Evolutionary conservation across 306 rosid genomes (phyloP), one percentile per base, ranked within the genome.

Genomic region (Mucuna pruriens): DNA sequence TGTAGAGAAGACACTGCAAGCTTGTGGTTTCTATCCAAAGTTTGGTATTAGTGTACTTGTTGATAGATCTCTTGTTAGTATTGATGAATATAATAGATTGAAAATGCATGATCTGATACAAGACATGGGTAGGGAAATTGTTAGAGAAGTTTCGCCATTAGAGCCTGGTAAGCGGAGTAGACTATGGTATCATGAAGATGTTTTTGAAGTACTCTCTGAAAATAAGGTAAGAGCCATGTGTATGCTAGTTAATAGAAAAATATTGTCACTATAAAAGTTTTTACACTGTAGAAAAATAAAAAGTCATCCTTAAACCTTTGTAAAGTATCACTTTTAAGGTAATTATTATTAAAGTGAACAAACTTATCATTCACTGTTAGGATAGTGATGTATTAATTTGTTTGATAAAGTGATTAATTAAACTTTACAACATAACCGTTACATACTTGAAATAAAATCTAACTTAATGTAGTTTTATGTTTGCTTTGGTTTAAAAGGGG

Each of bases 61-160:
- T 16, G 88, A 88, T 44, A 76, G 75, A 54, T 82, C 85, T 71
- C 81, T 88, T n/a, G 16, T 88, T 5, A 80, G 26, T 54, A 26
- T 76, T 44, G 78, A 76, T 48, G 64, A 76, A 44, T 74, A 67
- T 25, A 67, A 67, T 9, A 78, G 57, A 73, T 67, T 87, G 58
- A 34, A 31, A 84, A 88, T 88, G 89, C 89, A 88, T 83, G 91
- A 88, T 61, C 75, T 85, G 16, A 70, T 88, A 25, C 85, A 76
- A 80, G 86, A 88, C 61, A 85, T 88, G 89, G 89, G 87, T 0
- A 80, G 82, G 25, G 87, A 85, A 63, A 80, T 85, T 62, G 85
- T 85, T 34, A 78, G 85, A 60, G 74, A 71, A 83, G 84, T 80
- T 76, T 61, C 67, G 29, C 89, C 76, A 8, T 23, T 71, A 49